Percentiles rank a stretch among this genome's conserved stretches.
Conservation (phyloP, 495 filamentous ascomycete species). For the Eremomyces bilateralis region DNA sequence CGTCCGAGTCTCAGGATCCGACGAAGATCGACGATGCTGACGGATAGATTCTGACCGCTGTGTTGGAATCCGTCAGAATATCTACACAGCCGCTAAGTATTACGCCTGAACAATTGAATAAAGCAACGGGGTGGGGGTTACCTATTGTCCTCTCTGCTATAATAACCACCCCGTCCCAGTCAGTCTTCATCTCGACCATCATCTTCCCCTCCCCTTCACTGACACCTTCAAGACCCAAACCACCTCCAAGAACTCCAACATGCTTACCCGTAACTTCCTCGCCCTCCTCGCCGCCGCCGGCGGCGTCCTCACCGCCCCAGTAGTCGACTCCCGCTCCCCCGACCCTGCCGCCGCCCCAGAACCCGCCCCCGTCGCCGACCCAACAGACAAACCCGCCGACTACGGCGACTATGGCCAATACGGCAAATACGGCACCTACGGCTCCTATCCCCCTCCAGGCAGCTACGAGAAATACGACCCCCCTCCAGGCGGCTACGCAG, state of each 20-base stretch:
- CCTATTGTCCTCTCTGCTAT: background rate
- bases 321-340: background rate
- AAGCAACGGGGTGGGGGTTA: background rate
- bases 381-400: background rate
- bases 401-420: background rate
- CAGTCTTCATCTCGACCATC: background rate
- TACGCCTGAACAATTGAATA: background rate
- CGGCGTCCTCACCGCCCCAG: background rate
- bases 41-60: too few relatives aligned
- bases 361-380: background rate
- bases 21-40: too few relatives aligned
- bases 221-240: too few relatives aligned
- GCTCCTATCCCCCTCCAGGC: background rate
- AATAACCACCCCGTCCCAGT: background rate
- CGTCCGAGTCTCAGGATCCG: too few relatives aligned
- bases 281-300: background rate
- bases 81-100: background rate
- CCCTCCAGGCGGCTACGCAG: too few relatives aligned
- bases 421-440: background rate
- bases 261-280: background rate
- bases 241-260: background rate
- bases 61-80: too few relatives aligned
- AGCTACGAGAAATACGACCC: background rate
- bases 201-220: background rate
- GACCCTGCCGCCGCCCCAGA: background rate